Base-by-base conservation (phyloP, 2,329 filamentous ascomycete genomes). In the Septoria linicola region DNA sequence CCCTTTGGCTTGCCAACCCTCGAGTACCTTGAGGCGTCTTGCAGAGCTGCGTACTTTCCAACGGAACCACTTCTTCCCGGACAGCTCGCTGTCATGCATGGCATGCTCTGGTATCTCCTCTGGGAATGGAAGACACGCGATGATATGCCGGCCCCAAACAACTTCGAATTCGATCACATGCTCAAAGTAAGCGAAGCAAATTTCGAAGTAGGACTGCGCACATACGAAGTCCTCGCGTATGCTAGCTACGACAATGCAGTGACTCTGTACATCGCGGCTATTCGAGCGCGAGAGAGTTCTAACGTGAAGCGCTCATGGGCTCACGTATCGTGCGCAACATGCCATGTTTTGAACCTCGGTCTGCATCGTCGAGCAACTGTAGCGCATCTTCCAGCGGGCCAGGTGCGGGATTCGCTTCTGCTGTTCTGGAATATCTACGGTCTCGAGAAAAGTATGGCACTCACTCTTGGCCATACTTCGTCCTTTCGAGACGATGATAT, bases 401-500 rank as follows among this genome's bases (percentile, higher is more conserved):
- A 50, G 17, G 42, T 35, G 3, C 37, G 50, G 8, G 32, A 48
- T 17, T 19, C 23, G 4, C 34, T 47, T 13, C 19, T 31, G n/a
- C 37, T 48, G 1, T 55, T 55, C 40, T 55, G 52, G 52, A 44
- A 49, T 8, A 45, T 55, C 2, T 55, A 48, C 14, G 39, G 19
- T 5, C 34, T 51, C 25, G 52, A 51, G 21, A 51, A 48, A 25
- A 47, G 37, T 11, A 32, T 51, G 8, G 40, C 52, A 4, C 40
- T 55, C 4, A 48, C 52, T 14, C 31, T 48, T 1, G 52, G 52
- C 3, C 52, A 55, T 27, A 43, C 52, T 7, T 36, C 48, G 3
- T 51, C 52, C 11, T 35, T 55, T n/a, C 37, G 43, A 17, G 52
- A 51, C 13, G 39, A 51, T 27, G 48, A 55, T n/a, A 51, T 51